A percentile compares a stretch with the other conserved stretches of the same genome.
phyloP scores from a whole-genome alignment of 2,329 filamentous ascomycete species.

The Grosmannia serpens region DNA sequence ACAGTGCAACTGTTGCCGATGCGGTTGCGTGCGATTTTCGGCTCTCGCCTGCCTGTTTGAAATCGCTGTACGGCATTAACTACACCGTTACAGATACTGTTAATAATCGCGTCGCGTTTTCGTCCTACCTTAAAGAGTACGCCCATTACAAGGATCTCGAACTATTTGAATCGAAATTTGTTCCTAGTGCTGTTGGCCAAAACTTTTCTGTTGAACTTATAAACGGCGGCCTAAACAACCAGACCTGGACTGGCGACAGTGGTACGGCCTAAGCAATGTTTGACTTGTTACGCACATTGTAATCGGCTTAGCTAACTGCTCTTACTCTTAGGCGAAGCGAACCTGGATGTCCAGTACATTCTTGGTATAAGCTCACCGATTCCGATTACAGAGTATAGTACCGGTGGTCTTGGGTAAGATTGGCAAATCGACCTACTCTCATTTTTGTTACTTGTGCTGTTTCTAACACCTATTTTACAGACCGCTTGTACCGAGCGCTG shows the following conservation, averaged over 20 bases:
- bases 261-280: slow-evolving; percentile 12
- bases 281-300: neutral
- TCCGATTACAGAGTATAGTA: slow-evolving; percentile 46
- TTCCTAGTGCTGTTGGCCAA: slow-evolving; percentile 36
- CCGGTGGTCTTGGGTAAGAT: slow-evolving; percentile 37
- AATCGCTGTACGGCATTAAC: slow-evolving; percentile 34
- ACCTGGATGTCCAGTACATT: slow-evolving; percentile 52
- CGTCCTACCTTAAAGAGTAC: slow-evolving; percentile 35
- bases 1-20: slow-evolving; percentile 9
- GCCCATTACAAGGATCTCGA: slow-evolving; percentile 37
- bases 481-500: slow-evolving; percentile 40
- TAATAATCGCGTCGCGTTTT: slow-evolving; percentile 24
- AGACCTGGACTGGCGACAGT: slow-evolving; percentile 26
- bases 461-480: slow-evolving; percentile 21
- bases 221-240: slow-evolving; percentile 41
- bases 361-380: slow-evolving; percentile 42
- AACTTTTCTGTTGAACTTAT: slow-evolving; percentile 46
- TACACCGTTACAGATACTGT: slow-evolving; percentile 19
- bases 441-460: neutral
- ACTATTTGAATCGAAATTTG: slow-evolving; percentile 37
- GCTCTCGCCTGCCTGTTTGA: slow-evolving; percentile 36
- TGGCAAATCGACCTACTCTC: too few relatives aligned
- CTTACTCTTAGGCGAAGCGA: slow-evolving; percentile 38
- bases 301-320: too few relatives aligned
- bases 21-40: slow-evolving; percentile 23